Percentiles rank a stretch among this genome's conserved stretches.
phyloP scores from a whole-genome alignment of 1,284 basidiomycete genomes.

The Acaromyces ingoldii region DNA sequence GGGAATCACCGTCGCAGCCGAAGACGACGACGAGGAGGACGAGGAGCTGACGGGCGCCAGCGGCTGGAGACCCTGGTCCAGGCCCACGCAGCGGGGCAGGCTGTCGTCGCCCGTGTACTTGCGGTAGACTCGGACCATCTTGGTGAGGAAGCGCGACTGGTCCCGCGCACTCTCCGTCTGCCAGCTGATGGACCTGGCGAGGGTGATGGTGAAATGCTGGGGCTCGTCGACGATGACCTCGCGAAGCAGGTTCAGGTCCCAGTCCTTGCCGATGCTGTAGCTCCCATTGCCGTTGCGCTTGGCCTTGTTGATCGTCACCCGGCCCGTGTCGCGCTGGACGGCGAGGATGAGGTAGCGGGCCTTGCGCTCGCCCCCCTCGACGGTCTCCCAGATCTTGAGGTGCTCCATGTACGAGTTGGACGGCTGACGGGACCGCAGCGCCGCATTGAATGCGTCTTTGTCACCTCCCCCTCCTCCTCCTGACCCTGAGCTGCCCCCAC shows the following conservation, averaged over 20 bases:
- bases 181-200: slow-evolving; percentile 42
- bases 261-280: slow-evolving; percentile 97
- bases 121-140: slow-evolving; percentile 36
- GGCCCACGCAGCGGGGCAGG: slow-evolving; percentile 24
- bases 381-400: slow-evolving; percentile 46
- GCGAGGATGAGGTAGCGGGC: slow-evolving; percentile 46
- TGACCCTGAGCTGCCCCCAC: too few relatives aligned
- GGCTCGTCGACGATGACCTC: slow-evolving; percentile 65
- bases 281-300: slow-evolving; percentile 90
- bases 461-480: too few relatives aligned
- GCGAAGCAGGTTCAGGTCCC: slow-evolving; percentile 77
- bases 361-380: slow-evolving; percentile 28
- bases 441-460: slow-evolving; percentile 38
- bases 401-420: slow-evolving; percentile 46
- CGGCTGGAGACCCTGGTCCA: slow-evolving; percentile 6
- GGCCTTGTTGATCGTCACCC: slow-evolving; percentile 66
- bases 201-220: slow-evolving; percentile 38
- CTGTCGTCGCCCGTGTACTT: slow-evolving; percentile 33
- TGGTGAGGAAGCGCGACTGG: slow-evolving; percentile 38
- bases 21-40: too few relatives aligned
- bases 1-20: too few relatives aligned
- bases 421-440: slow-evolving; percentile 33
- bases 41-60: too few relatives aligned
- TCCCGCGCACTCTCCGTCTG: slow-evolving; percentile 39
- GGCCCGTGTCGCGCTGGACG: slow-evolving; percentile 30